Evolutionary conservation across 306 rosid genomes (phyloP).

Genomic region (Sechiopsis laciniata): DNA sequence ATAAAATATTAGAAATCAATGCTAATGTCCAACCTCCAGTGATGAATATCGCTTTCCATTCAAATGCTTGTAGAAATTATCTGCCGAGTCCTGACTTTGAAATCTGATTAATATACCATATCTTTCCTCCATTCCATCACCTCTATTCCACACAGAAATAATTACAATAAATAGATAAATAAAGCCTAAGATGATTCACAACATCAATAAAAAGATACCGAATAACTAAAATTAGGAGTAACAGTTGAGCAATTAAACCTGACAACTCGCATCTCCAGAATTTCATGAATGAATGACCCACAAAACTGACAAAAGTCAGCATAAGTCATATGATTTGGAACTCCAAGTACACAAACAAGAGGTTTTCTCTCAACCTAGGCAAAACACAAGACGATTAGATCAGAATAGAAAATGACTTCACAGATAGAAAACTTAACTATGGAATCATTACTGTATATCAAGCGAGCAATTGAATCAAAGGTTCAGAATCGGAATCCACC

Average conservation of each 20-base stretch:
- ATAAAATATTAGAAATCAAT: background rate
- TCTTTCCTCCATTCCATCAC: constrained; percentile 67
- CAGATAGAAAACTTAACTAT: background rate
- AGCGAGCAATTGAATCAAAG: background rate
- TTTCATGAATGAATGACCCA: constrained; percentile 72
- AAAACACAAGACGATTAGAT: background rate
- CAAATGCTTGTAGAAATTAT: constrained; percentile 69
- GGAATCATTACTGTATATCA: background rate
- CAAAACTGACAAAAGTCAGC: constrained; percentile 92
- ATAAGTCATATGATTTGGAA: constrained; percentile 93
- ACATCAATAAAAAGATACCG: background rate
- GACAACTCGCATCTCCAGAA: constrained; percentile 87
- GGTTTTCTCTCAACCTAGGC: constrained; percentile 71
- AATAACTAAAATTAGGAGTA: background rate
- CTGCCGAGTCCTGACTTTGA: constrained; percentile 61
- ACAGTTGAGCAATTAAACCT: constrained; percentile 34
- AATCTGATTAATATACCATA: constrained; percentile 79
- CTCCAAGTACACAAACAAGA: constrained; percentile 74
- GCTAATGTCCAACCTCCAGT: constrained; percentile 50
- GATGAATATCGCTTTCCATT: constrained; percentile 68
- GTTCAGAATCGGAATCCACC: background rate
- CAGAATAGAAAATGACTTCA: background rate
- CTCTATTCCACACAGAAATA: constrained; percentile 34
- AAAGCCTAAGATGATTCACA: background rate
- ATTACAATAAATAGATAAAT: background rate